Conservation (phyloP, 2,329 filamentous ascomycete genomes). For the Cladophialophora psammophila region DNA sequence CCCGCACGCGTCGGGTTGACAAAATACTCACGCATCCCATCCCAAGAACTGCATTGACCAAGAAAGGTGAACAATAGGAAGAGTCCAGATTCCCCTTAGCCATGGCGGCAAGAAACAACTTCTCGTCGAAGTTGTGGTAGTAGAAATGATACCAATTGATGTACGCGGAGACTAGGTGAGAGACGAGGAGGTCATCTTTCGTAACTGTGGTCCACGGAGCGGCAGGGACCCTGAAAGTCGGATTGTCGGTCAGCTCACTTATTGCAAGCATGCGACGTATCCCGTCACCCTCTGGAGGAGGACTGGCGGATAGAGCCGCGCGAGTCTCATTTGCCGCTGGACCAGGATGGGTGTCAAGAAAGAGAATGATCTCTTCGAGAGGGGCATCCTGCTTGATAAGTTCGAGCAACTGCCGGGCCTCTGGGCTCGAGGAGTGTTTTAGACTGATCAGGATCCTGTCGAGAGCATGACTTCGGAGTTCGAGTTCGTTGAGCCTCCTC, state of each 20-base stretch:
- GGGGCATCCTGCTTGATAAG: constrained; percentile 44
- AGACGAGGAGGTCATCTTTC: constrained; percentile 44
- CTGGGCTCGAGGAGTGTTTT: constrained; percentile 40
- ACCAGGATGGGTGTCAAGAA: constrained; percentile 33
- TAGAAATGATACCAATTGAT: constrained; percentile 45
- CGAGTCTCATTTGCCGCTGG: constrained; percentile 23
- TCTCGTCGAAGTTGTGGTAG: constrained; percentile 45
- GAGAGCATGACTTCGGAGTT: constrained; percentile 46
- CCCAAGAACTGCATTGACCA: constrained; percentile 48
- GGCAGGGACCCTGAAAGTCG: constrained; percentile 20
- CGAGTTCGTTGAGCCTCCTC: constrained; percentile 47
- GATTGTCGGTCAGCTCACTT: constrained; percentile 25
- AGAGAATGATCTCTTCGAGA: constrained; percentile 42
- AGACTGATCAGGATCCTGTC: constrained; percentile 45
- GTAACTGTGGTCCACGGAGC: constrained; percentile 45
- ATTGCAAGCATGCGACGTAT: constrained; percentile 27
- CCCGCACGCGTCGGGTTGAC: background rate
- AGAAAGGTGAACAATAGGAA: constrained; percentile 45
- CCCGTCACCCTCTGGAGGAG: constrained; percentile 16
- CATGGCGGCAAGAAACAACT: constrained; percentile 45
- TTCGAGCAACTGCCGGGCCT: constrained; percentile 42
- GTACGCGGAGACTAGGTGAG: constrained; percentile 46
- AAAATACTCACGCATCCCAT: constrained; percentile 32
- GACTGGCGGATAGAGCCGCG: constrained; percentile 22
- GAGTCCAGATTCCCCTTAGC: constrained; percentile 40